Base-by-base conservation (phyloP, 371 early-diverging fungal species). In the Homolaphlyctis polyrhiza region DNA sequence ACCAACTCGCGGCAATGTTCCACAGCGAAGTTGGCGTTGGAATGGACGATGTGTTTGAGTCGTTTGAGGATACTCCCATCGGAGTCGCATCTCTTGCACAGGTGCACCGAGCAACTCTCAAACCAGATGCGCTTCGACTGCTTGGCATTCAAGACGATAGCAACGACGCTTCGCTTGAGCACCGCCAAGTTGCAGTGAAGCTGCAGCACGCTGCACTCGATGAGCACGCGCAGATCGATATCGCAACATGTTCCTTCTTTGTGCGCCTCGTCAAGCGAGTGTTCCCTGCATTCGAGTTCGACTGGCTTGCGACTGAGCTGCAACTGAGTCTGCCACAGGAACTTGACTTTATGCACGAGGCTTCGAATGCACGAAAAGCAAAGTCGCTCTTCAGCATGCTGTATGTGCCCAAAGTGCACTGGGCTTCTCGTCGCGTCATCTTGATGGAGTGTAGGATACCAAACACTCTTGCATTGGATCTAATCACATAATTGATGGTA, bases 261-360 rank as follows among this genome's bases (percentile, higher is more conserved):
- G 81, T 90, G 30, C 69, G 77, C 29, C 66, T 85, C 35, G 78
- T 91, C 32, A 84, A 88, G 58, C 68, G 77, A 47, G 69, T 88
- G 6, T 93, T 95, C 63, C 92, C 94, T 0, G 86, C 90, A 32
- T 96, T 97, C 70, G 88, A 91, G 51, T 91, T 97, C 61, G 84
- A 76, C 52, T 97, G 97, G 97, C 71, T 97, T 36, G 89, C 89
- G 16, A 87, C 90, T 21, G 96, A 97, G 73, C 87, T 97, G 89
- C 78, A 84, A 60, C 77, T 79, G 67, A 89, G 85, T 25, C 74
- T 97, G 60, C 95, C 95, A 8, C 77, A 80, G 47, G 97, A 97
- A 67, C 78, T 97, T 29, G 89, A 96, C 71, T 97, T 96, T 72
- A 70, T 63, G 3, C 74, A 78, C 63, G 97, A 96, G 71, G 88